Conservation (phyloP, 495 filamentous ascomycete genomes). For the Entonaema liquescens region DNA sequence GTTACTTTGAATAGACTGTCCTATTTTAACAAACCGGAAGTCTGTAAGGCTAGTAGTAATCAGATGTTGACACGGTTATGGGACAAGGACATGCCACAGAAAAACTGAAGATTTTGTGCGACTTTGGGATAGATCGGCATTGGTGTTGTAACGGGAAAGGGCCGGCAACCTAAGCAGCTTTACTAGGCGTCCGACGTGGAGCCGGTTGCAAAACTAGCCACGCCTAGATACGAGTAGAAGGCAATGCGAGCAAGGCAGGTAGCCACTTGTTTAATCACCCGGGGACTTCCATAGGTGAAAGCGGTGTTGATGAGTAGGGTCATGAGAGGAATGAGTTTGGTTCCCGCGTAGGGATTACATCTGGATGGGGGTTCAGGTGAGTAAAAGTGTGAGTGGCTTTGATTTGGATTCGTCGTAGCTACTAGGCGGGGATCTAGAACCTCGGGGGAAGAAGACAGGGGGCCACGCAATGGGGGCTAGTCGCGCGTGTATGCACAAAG, state of each 20-base stretch:
- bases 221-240: constrained; percentile 13
- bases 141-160: constrained; percentile 6
- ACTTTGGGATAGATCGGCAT: constrained; percentile 8
- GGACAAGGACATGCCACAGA: constrained; percentile 8
- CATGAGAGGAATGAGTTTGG: constrained; percentile 25
- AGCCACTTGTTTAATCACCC: constrained; percentile 8
- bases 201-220: constrained; percentile 6
- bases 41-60: constrained; percentile 5
- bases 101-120: not conserved
- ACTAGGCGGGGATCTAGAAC: constrained; percentile 35
- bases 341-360: constrained; percentile 19
- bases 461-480: constrained; percentile 21
- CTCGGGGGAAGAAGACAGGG: constrained; percentile 19
- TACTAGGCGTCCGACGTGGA: constrained; percentile 22
- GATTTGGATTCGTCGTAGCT: constrained; percentile 24
- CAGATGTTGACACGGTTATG: constrained; percentile 1
- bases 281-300: constrained; percentile 28
- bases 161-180: constrained; percentile 21
- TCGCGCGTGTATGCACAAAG: constrained; percentile 31
- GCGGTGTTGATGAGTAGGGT: constrained; percentile 4
- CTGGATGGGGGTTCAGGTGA: constrained; percentile 22
- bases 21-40: not conserved
- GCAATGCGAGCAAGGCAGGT: constrained; percentile 8
- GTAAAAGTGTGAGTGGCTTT: constrained; percentile 25
- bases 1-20: not conserved